Evolutionary conservation across 106 monocot genomes (phyloP).

Genomic region (Dendrobium chrysotoxum): DNA sequence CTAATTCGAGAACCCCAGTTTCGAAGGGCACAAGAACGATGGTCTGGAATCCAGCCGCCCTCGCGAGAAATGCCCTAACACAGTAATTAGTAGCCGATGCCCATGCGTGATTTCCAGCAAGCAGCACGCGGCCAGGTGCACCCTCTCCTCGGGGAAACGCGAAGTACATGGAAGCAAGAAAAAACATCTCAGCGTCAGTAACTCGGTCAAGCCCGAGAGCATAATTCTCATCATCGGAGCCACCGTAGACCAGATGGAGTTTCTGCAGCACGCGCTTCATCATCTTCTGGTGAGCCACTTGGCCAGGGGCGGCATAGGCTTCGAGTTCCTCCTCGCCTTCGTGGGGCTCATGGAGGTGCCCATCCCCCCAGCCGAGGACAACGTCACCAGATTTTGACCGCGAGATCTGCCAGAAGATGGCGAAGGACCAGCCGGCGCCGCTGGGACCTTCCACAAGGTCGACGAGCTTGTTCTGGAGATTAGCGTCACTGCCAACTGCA

Average conservation of each 20-base stretch:
- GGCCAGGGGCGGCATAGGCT: constrained; percentile 3
- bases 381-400: constrained; percentile 33
- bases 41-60: constrained; percentile 49
- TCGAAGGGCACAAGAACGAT: constrained; percentile 56
- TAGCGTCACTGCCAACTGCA: constrained; percentile 29
- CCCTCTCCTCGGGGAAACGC: constrained; percentile 49
- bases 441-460: constrained; percentile 55
- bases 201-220: constrained; percentile 52
- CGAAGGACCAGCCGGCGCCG: constrained; percentile 55
- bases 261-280: constrained; percentile 53
- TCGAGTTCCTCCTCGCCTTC: not conserved
- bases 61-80: constrained; percentile 42
- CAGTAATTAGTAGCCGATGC: constrained; percentile 38
- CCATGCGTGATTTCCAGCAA: constrained; percentile 43
- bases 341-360: constrained; percentile 44
- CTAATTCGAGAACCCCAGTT: constrained; percentile 58
- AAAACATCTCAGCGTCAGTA: constrained; percentile 75
- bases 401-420: constrained; percentile 94
- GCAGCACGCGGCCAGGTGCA: constrained; percentile 45
- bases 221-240: constrained; percentile 66
- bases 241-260: constrained; percentile 39
- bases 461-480: constrained; percentile 60
- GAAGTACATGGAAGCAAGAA: constrained; percentile 81
- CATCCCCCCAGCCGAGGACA: constrained; percentile 82
- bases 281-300: constrained; percentile 25